phyloP scores from a whole-genome alignment of 306 rosid species.

The Prosopis cineraria region DNA sequence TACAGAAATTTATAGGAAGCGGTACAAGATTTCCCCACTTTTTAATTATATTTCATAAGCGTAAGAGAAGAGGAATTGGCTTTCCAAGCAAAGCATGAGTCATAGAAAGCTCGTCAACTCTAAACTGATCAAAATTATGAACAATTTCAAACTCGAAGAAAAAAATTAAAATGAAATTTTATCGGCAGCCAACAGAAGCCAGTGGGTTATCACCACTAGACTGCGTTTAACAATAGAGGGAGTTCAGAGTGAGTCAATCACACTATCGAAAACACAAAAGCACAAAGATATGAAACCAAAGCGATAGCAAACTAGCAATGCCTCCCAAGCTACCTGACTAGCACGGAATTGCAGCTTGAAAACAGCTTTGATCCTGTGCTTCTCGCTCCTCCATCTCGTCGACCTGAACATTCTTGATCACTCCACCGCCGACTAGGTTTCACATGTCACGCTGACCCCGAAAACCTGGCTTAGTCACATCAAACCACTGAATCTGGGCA shows the following conservation, averaged over 20 bases:
- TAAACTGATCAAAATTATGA: not conserved
- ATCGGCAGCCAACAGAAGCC: constrained; percentile 1
- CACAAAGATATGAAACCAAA: not conserved
- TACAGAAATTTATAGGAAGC: constrained; percentile 8
- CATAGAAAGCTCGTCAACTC: not conserved
- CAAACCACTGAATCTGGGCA: constrained; percentile 14
- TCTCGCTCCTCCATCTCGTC: constrained; percentile 90
- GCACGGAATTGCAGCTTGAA: constrained; percentile 85
- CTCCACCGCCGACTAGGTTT: constrained; percentile 19
- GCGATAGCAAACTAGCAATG: not conserved
- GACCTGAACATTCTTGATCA: constrained; percentile 69
- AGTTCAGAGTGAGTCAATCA: not conserved
- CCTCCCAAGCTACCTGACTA: constrained; percentile 64
- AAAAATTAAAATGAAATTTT: not conserved
- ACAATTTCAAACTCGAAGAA: not conserved
- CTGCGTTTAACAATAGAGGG: not conserved
- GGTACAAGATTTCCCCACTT: not conserved
- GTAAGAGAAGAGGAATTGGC: not conserved
- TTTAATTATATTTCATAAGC: not conserved
- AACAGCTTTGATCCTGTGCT: constrained; percentile 72
- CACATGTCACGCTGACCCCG: constrained; percentile 15
- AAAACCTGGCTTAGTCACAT: constrained; percentile 33
- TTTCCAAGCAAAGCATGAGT: not conserved
- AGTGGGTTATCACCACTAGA: not conserved
- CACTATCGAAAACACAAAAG: not conserved